phyloP scores from a whole-genome alignment of 1,284 basidiomycete genomes.

The Pisolithus thermaeus region DNA sequence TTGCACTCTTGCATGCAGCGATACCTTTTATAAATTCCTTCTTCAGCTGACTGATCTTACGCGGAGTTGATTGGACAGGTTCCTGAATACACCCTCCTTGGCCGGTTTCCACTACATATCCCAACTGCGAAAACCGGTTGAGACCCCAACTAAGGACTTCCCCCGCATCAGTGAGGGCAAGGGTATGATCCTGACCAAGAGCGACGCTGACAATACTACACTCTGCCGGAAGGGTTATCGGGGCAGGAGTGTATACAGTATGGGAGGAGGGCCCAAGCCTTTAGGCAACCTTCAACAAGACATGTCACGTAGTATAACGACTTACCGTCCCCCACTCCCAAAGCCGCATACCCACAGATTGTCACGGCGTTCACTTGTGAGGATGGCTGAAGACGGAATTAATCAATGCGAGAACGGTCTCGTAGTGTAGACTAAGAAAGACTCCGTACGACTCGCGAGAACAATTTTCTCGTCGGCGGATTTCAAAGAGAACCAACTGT shows the following conservation, averaged over 20 bases:
- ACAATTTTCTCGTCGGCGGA: too few species aligned
- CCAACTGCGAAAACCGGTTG: conserved; percentile 84
- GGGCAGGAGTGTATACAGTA: conserved; percentile 71
- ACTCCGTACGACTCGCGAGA: too few species aligned
- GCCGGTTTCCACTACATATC: conserved; percentile 72
- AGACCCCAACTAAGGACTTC: conserved; percentile 90
- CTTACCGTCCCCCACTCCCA: conserved; percentile 73
- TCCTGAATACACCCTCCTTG: conserved; percentile 38
- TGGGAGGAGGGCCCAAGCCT: conserved; percentile 72
- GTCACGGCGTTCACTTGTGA: conserved; percentile 69
- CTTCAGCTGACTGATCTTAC: conserved; percentile 77
- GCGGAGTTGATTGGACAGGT: conserved; percentile 71
- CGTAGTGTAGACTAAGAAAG: too few species aligned
- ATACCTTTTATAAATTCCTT: conserved; percentile 79
- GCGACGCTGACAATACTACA: conserved; percentile 61
- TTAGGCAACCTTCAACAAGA: conserved; percentile 7
- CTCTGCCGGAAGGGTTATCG: conserved; percentile 50
- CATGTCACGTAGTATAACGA: neutral
- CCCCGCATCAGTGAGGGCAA: conserved; percentile 76
- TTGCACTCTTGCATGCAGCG: conserved; percentile 84
- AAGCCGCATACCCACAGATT: conserved; percentile 86
- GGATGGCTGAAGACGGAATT: conserved; percentile 39
- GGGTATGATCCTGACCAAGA: conserved; percentile 90
- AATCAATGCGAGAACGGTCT: neutral
- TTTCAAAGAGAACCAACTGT: conserved; percentile 3